Evolutionary conservation across 2,329 filamentous ascomycete species (phyloP), one percentile per base, ranked within the genome.

Genomic region (Xylariaceae sp.): DNA sequence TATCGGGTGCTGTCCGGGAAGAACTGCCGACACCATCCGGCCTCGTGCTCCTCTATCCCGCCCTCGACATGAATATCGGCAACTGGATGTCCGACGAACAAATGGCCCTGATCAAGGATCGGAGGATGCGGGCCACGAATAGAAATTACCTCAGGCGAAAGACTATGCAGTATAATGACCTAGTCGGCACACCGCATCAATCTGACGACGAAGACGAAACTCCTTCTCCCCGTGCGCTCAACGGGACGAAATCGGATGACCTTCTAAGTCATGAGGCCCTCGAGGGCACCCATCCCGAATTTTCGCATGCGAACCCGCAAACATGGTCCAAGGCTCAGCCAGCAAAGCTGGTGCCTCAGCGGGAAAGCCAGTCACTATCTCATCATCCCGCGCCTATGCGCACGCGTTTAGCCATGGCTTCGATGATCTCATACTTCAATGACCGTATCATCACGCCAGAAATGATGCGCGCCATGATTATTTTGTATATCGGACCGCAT

Each of bases 21-120:
- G 75, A 83, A 2, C 76, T 96, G 4, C 87, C 91, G 0, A 69
- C 81, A 0, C 94, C 94, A 0, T 87, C 88, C 50, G 92, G 91
- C 0, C 72, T 97, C 6, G 79, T 97, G 0, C 78, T 96, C 47
- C 85, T 95, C 55, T 99, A 99, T 65, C 94, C 94, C 0, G 86
- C 87, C 0, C 74, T 99, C 56, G 94, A 97, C 66, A 91, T 97
- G 88, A 96, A 95, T 66, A 97, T 97, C 61, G 90, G 90, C 39
- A 96, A 91, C 70, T 99, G 94, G 94, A 97, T 99, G 91, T 91
- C 89, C 0, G 92, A 97, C 64, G 92, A 97, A 70, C 91, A 99
- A 69, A 95, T 97, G 89, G 84, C 89, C 0, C 74, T 99, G 57
- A 95, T 99, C 60, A 86, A 90, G 61, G 91, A 96, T 60, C 84